Conservation (phyloP, 805 yeast genomes). For the Zygotorulaspora florentina region DNA sequence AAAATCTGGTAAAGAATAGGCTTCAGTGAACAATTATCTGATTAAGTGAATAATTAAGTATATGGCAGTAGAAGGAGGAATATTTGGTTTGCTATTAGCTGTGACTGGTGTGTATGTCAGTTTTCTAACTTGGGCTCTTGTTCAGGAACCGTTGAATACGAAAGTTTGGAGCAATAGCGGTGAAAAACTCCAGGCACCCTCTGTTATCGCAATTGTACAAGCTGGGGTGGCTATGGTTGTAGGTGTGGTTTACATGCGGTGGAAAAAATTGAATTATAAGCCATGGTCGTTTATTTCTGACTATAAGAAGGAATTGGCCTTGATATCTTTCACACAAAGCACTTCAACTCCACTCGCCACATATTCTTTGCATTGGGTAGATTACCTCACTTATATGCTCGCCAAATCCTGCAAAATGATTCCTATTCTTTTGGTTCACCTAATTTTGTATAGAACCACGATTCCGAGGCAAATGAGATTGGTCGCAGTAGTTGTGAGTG, state of each 20-base stretch:
- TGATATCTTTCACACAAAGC: conserved; percentile 71
- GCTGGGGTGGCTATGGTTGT: conserved; percentile 65
- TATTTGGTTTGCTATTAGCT: conserved; percentile 27
- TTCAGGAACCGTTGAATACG: conserved; percentile 84
- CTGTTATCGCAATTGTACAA: conserved; percentile 73
- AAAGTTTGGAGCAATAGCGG: conserved; percentile 60
- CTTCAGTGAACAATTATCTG: too few relatives aligned
- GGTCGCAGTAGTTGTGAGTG: conserved; percentile 74
- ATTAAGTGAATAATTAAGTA: too few relatives aligned
- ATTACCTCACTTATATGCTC: conserved; percentile 74
- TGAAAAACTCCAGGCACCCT: conserved; percentile 65
- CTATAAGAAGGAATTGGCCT: conserved; percentile 36
- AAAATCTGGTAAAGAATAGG: too few relatives aligned
- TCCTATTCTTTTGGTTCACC: conserved; percentile 89
- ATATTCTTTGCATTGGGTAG: conserved; percentile 73
- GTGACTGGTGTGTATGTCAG: conserved; percentile 73
- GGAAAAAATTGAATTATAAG: conserved; percentile 32
- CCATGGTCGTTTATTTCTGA: conserved; percentile 37
- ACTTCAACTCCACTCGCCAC: conserved; percentile 81
- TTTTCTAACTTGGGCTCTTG: conserved; percentile 85
- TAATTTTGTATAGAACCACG: conserved; percentile 58
- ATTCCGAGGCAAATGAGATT: conserved; percentile 74
- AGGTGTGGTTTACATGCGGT: conserved; percentile 56
- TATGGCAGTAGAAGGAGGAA: background rate
- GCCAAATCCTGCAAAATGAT: conserved; percentile 92